Evolutionary conservation across 352 stramenopile genomes (phyloP).

Genomic region (Pythium myriotylum): DNA sequence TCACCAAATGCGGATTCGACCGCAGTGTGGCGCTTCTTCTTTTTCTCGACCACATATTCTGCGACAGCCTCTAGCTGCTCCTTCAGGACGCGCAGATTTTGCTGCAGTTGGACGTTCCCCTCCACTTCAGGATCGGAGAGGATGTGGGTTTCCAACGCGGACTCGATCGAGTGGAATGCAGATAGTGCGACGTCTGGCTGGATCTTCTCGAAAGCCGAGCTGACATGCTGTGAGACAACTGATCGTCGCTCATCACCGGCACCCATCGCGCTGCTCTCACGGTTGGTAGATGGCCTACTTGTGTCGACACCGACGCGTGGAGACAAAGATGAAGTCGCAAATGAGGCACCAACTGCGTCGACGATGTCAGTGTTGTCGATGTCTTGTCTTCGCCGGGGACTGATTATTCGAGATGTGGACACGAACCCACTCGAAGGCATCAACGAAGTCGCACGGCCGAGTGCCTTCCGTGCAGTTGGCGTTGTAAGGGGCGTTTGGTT

Average conservation of each 20-base stretch:
- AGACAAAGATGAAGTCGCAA: slow-evolving; percentile 13
- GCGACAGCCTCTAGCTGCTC: slow-evolving; percentile 72
- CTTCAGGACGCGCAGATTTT: slow-evolving; percentile 61
- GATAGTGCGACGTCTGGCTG: slow-evolving; percentile 53
- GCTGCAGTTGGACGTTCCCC: slow-evolving; percentile 38
- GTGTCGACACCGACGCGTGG: slow-evolving; percentile 13
- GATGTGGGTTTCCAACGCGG: slow-evolving; percentile 56
- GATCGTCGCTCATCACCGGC: slow-evolving; percentile 54
- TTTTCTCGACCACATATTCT: slow-evolving; percentile 69
- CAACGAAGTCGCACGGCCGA: slow-evolving; percentile 1
- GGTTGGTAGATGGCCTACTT: slow-evolving; percentile 5
- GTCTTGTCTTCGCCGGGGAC: slow-evolving; percentile 22
- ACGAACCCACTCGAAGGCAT: slow-evolving; percentile 3
- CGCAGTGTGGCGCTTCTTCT: slow-evolving; percentile 59
- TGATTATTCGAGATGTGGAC: slow-evolving; percentile 25
- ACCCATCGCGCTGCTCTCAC: slow-evolving; percentile 15
- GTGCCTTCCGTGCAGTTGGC: background rate
- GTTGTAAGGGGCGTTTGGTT: background rate
- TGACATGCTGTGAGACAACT: slow-evolving; percentile 35
- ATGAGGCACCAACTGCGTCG: slow-evolving; percentile 19
- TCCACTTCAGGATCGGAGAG: slow-evolving; percentile 36
- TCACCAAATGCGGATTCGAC: slow-evolving; percentile 83
- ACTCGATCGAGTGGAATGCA: slow-evolving; percentile 65
- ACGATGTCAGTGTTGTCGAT: slow-evolving; percentile 20
- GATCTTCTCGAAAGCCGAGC: slow-evolving; percentile 59